phyloP scores from a whole-genome alignment of 78 protist genomes.

The Dictyostelium intermedium region DNA sequence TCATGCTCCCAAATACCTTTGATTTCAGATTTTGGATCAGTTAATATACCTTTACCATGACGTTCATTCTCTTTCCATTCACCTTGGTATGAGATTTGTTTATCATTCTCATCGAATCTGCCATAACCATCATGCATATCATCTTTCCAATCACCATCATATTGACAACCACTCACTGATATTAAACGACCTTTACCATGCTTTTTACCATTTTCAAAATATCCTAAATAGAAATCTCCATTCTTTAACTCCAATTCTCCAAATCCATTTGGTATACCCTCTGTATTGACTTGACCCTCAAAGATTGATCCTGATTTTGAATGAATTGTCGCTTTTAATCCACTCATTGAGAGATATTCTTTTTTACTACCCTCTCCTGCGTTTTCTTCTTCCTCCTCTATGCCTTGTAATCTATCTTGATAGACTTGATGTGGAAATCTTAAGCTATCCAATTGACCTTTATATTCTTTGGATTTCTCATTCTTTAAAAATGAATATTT shows the following conservation, averaged over 20 bases:
- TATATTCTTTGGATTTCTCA: not conserved
- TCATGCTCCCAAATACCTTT: conserved; percentile 57
- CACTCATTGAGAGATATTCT: not conserved
- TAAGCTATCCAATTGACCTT: not conserved
- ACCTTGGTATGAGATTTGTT: conserved; percentile 1
- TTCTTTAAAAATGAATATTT: not conserved
- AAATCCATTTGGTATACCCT: conserved; percentile 57
- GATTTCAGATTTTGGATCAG: not conserved
- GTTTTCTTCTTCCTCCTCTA: not conserved
- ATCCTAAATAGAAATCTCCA: conserved; percentile 54
- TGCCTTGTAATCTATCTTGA: not conserved
- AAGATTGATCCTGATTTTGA: conserved; percentile 19
- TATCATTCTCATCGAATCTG: not conserved
- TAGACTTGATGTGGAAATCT: not conserved
- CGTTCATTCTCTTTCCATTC: conserved; percentile 1
- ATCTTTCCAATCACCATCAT: conserved; percentile 44
- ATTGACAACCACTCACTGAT: not conserved
- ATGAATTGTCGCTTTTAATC: not conserved
- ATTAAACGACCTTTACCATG: conserved; percentile 29
- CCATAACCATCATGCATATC: conserved; percentile 42
- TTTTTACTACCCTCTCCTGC: not conserved
- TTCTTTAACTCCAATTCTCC: conserved; percentile 35
- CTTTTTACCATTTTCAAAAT: conserved; percentile 22
- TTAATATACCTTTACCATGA: conserved; percentile 27
- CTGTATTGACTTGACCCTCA: conserved; percentile 27